phyloP scores from a whole-genome alignment of 1,139 yeast species.

The Debaryomyces robertsiae region DNA sequence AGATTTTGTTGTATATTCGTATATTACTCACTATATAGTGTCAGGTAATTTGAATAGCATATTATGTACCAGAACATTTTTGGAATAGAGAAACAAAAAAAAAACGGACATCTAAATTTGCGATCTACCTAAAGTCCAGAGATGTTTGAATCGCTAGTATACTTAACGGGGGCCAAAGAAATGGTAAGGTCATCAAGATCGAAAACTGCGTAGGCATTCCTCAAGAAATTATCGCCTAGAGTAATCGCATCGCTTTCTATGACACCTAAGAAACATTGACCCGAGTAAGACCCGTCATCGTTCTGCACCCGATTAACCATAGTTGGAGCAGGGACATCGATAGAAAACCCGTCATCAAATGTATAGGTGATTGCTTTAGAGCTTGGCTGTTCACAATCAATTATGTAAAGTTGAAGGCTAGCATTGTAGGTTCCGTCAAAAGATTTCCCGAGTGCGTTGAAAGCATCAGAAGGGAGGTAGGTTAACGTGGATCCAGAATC shows the following conservation, averaged over 20 bases:
- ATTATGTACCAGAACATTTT: no score
- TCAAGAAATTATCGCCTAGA: slow-evolving; percentile 33
- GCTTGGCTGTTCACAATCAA: slow-evolving; percentile 24
- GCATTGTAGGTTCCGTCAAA: slow-evolving; percentile 27
- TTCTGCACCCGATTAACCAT: slow-evolving; percentile 18
- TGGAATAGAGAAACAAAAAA: no score
- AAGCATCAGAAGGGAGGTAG: slow-evolving; percentile 20
- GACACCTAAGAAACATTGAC: slow-evolving; percentile 1
- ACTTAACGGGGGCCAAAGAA: slow-evolving; percentile 30
- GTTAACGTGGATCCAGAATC: slow-evolving; percentile 36
- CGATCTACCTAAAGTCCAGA: no score
- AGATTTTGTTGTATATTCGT: no score
- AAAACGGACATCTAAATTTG: no score
- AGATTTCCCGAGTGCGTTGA: background rate
- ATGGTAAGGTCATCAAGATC: slow-evolving; percentile 30
- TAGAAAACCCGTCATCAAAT: slow-evolving; percentile 38
- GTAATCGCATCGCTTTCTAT: slow-evolving; percentile 5
- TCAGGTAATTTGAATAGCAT: no score
- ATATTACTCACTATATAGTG: no score
- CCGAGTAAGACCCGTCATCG: background rate
- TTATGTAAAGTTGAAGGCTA: slow-evolving; percentile 14
- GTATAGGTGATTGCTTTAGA: slow-evolving; percentile 28
- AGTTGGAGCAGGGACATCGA: slow-evolving; percentile 38
- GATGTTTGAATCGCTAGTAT: slow-evolving; percentile 15
- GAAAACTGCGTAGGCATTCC: slow-evolving; percentile 32